phyloP scores from a whole-genome alignment of 306 rosid species.

The Chamaecrista fasciculata region DNA sequence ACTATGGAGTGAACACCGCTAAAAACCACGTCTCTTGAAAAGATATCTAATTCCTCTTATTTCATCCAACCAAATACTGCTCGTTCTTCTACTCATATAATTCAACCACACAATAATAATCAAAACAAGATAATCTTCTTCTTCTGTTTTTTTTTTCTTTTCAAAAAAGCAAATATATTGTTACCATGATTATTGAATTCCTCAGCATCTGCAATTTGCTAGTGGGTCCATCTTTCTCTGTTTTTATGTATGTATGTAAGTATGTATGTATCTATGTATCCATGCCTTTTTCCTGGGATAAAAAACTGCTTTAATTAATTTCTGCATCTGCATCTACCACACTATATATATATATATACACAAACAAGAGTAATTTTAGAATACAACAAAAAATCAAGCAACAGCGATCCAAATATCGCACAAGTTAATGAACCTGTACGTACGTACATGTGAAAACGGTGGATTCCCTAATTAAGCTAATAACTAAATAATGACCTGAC shows the following conservation, averaged over 20 bases:
- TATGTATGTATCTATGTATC: too few species aligned
- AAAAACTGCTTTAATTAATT: not conserved
- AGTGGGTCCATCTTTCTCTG: conserved; percentile 24
- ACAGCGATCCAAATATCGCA: too few species aligned
- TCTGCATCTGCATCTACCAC: not conserved
- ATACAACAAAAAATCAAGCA: too few species aligned
- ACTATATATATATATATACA: too few species aligned
- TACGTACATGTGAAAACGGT: too few species aligned
- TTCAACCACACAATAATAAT: conserved; percentile 11
- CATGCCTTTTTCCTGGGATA: not conserved
- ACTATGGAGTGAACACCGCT: conserved; percentile 22
- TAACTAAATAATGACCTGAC: too few species aligned
- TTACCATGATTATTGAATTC: conserved; percentile 19
- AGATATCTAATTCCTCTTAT: conserved; percentile 15
- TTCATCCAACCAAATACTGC: conserved; percentile 19
- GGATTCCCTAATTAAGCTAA: not conserved
- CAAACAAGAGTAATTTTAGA: too few species aligned
- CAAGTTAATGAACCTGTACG: not conserved
- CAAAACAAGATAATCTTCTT: conserved; percentile 3
- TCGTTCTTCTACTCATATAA: not conserved
- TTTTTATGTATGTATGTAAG: not conserved
- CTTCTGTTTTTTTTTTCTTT: too few species aligned
- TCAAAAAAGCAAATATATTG: conserved; percentile 2
- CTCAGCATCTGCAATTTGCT: conserved; percentile 20
- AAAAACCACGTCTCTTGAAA: conserved; percentile 19